These are phyloP conservation scores for Plasmodium reichenowi DNA, from an alignment of 169 alveolate species.

Conservation along the genomic window DNA sequence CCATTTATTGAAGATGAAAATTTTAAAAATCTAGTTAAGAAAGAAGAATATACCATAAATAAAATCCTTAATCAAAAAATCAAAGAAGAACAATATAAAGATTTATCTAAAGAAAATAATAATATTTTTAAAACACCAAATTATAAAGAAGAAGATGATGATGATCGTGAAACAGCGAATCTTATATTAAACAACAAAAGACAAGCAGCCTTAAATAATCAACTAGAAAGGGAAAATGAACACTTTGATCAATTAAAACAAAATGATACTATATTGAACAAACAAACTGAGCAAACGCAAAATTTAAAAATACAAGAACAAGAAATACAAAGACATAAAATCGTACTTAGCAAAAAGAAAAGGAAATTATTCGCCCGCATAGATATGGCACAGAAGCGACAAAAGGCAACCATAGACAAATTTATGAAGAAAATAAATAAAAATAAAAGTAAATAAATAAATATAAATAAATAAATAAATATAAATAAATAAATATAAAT, in stretches of 20 bases:
- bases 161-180: constrained; percentile 20
- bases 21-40: constrained; percentile 59
- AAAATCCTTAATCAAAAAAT: constrained; percentile 20
- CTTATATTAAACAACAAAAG: constrained; percentile 7
- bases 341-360: constrained; percentile 55
- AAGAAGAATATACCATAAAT: constrained; percentile 57
- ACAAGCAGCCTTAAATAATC: constrained; percentile 40
- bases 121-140: neutral
- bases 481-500: constrained; percentile 5
- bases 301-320: neutral
- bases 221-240: constrained; percentile 52
- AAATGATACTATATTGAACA: neutral
- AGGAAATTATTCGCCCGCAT: constrained; percentile 39
- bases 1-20: constrained; percentile 90
- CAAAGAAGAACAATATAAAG: neutral
- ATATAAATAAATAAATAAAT: neutral
- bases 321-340: constrained; percentile 37
- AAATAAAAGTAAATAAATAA: neutral
- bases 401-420: constrained; percentile 26
- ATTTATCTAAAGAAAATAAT: neutral
- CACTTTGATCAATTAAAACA: neutral
- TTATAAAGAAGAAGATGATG: constrained; percentile 1
- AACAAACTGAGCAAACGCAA: neutral
- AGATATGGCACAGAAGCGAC: constrained; percentile 40
- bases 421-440: constrained; percentile 24